Evolutionary conservation across 208 protist genomes (phyloP), one percentile per base, ranked within the genome.

Genomic region (Tetramitus jugosus): DNA sequence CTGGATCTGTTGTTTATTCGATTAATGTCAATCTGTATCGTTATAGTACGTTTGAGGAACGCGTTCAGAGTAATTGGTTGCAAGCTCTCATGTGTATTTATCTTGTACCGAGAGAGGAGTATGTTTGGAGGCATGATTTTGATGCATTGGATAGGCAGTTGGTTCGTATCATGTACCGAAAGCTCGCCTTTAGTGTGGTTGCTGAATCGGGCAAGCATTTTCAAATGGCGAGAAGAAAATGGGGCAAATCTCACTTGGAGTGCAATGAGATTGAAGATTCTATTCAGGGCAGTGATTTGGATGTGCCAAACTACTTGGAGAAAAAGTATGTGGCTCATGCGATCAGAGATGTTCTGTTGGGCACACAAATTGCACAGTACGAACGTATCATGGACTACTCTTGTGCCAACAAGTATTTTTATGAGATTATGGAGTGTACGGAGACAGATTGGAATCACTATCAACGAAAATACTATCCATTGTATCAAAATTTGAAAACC

Each of bases 11-110:
- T n/a, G n/a, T n/a, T n/a, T 20, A 26, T 10, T 56, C 49, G 14
- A 62, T 71, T 10, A 74, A 74, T 53, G 23, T 74, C 23, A 74
- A 74, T 74, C 23, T 74, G 1, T 74, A 74, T 23, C 33, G 23
- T 7, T 33, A 53, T 37, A 42, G 29, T 53, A 53, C 17, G 20
- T 74, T 74, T 53, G 4, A 53, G 33, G 13, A n/a, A 3, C 46
- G 53, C 13, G 8, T 74, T 14, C 31, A 74, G 33, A 42, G 39
- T 20, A 74, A 74, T 53, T 74, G 67, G 67, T 37, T 53, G 2
- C 67, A 74, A 74, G 40, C 67, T 23, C 23, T 74, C 7, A 74
- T 74, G 67, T 74, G 67, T 53, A 39, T 74, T 33, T 74, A 56
- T 37, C 49, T 71, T 35, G n/a, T 40, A 26, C 17, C 56, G 4